Conservation (phyloP, 805 yeast genomes). For the Ogataea haglerorum region DNA sequence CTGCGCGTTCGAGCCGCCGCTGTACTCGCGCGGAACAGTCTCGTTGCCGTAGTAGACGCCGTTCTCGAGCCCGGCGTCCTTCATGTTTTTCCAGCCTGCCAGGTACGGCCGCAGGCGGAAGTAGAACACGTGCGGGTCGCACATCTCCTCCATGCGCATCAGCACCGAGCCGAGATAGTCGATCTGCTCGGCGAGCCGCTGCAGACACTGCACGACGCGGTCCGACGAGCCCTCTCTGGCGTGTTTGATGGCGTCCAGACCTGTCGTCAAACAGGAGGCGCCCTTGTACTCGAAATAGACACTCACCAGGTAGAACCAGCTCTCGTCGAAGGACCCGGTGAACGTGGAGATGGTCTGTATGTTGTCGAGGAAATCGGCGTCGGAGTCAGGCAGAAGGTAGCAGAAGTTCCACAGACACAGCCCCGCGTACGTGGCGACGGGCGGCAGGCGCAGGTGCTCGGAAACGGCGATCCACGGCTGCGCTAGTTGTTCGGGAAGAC, state of each 20-base stretch:
- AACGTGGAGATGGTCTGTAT: conserved; percentile 78
- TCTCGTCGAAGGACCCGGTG: conserved; percentile 87
- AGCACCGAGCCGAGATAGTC: conserved; percentile 70
- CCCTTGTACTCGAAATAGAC: conserved; percentile 84
- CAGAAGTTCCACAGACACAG: conserved; percentile 86
- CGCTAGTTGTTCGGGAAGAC: conserved; percentile 65
- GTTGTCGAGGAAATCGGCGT: conserved; percentile 49
- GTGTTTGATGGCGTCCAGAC: conserved; percentile 61
- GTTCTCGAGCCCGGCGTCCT: conserved; percentile 68
- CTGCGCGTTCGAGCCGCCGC: conserved; percentile 96
- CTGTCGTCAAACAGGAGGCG: conserved; percentile 63
- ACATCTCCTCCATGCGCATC: conserved; percentile 85
- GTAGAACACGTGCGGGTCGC: conserved; percentile 91
- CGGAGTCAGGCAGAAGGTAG: conserved; percentile 46
- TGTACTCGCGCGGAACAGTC: conserved; percentile 47
- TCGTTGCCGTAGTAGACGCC: conserved; percentile 81
- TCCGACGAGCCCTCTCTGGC: conserved; percentile 46
- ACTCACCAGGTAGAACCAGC: conserved; percentile 90
- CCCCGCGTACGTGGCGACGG: conserved; percentile 85
- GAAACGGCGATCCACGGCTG: conserved; percentile 63
- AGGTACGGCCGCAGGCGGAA: conserved; percentile 81
- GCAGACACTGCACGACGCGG: conserved; percentile 45
- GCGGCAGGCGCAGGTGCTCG: conserved; percentile 68
- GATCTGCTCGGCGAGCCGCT: conserved; percentile 67
- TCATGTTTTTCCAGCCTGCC: conserved; percentile 95